These are phyloP conservation scores for Stygiomarasmius scandens DNA, from an alignment of 1,284 basidiomycete genomes.

Conservation along the genomic window DNA sequence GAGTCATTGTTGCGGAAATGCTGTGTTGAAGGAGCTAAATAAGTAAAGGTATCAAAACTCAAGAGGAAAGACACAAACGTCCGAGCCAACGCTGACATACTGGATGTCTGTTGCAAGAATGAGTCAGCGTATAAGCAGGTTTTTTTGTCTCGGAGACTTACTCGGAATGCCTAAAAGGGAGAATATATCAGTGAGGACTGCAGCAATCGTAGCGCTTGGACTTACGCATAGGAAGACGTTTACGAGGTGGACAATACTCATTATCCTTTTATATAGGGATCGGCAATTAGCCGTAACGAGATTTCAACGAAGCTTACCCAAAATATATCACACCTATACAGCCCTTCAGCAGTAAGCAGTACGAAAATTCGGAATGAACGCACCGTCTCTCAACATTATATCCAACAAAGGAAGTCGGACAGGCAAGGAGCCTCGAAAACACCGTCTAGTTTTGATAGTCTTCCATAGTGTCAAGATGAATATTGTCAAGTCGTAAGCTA, in stretches of 20 bases:
- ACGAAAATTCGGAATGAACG: background rate
- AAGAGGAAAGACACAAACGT: background rate
- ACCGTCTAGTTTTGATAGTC: background rate
- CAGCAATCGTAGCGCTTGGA: background rate
- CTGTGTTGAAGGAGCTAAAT: background rate
- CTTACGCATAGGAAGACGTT: constrained; percentile 8
- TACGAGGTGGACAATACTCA: constrained; percentile 1
- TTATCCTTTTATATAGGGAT: background rate
- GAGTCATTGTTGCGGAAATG: constrained; percentile 2
- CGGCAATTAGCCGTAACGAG: background rate
- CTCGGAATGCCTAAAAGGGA: constrained; percentile 4
- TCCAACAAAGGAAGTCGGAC: constrained; percentile 6
- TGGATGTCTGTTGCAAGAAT: background rate
- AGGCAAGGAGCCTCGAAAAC: background rate
- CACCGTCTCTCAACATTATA: constrained; percentile 10
- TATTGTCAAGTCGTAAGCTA: constrained; percentile 2
- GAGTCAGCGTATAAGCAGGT: background rate
- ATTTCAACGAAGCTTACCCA: background rate
- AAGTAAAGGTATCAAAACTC: background rate
- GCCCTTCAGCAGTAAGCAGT: too few species aligned
- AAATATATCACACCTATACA: constrained; percentile 5
- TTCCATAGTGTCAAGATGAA: background rate
- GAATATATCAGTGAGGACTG: background rate
- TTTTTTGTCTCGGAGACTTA: background rate
- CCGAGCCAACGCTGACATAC: constrained; percentile 6